These are phyloP conservation scores for Rhynchospora pubera DNA, from an alignment of 176 grass and related monocot species.

Conservation along the genomic window DNA sequence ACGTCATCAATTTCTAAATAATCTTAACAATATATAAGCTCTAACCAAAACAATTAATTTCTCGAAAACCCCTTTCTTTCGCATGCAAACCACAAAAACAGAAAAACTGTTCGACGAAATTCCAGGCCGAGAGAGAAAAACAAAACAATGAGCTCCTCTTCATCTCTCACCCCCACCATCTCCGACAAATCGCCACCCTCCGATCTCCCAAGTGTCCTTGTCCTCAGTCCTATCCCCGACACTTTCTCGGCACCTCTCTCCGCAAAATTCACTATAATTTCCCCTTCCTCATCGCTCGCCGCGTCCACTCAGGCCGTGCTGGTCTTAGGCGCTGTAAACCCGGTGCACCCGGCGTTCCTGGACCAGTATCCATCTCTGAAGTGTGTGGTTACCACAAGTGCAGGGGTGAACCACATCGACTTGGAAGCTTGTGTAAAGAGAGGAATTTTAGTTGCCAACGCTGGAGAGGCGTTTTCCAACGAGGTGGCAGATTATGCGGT, in stretches of 20 bases:
- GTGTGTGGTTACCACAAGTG: slow-evolving; percentile 25
- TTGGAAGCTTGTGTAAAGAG: slow-evolving; percentile 29
- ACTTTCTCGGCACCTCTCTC: background rate
- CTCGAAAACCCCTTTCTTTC: background rate
- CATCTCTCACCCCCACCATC: background rate
- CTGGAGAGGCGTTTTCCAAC: background rate
- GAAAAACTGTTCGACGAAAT: background rate
- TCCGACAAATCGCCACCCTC: background rate
- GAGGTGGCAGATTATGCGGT: slow-evolving; percentile 49
- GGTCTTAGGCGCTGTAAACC: background rate
- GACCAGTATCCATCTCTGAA: slow-evolving; percentile 10
- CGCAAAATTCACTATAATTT: background rate
- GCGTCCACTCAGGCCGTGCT: slow-evolving; percentile 18
- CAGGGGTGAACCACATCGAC: slow-evolving; percentile 35
- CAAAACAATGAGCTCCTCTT: background rate
- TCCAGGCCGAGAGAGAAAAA: background rate
- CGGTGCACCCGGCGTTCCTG: slow-evolving; percentile 14
- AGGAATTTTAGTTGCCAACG: slow-evolving; percentile 22
- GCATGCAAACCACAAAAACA: background rate
- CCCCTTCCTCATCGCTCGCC: slow-evolving; percentile 10
- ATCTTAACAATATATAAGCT: background rate
- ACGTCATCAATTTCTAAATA: background rate
- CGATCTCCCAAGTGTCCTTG: slow-evolving; percentile 9
- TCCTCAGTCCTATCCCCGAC: background rate
- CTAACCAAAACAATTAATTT: background rate